These are phyloP conservation scores for Botrytis hyacinthi DNA, from an alignment of 2,329 filamentous ascomycete genomes.

Conservation along the genomic window DNA sequence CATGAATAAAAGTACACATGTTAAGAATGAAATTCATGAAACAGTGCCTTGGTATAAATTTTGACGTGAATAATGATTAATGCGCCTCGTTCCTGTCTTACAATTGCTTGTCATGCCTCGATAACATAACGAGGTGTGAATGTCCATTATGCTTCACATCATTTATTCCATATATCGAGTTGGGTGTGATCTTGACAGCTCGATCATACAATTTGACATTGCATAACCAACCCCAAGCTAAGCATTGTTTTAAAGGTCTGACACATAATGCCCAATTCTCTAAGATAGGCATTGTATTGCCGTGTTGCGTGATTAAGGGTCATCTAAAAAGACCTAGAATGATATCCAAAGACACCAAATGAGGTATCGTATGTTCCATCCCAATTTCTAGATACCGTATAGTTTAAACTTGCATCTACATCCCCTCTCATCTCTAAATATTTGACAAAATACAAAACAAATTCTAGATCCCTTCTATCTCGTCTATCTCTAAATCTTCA, in stretches of 20 bases:
- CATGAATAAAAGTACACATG: conserved; percentile 9
- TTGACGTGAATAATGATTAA: background rate
- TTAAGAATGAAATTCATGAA: background rate
- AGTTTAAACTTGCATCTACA: background rate
- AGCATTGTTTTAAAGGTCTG: background rate
- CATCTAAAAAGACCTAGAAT: background rate
- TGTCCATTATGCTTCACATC: background rate
- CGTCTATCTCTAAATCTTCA: background rate
- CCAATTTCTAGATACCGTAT: background rate
- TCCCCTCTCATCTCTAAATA: background rate
- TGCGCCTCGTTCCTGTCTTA: too few species aligned
- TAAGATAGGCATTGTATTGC: background rate
- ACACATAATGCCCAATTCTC: background rate
- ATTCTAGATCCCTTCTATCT: background rate
- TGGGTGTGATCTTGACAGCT: background rate
- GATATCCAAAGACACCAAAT: background rate
- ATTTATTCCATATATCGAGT: background rate
- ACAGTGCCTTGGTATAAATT: background rate
- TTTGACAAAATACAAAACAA: background rate
- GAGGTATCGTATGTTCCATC: background rate
- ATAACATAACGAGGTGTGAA: too few species aligned
- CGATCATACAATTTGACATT: background rate
- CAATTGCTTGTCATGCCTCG: background rate
- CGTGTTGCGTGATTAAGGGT: too few species aligned
- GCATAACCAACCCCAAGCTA: background rate